phyloP scores from a whole-genome alignment of 1,139 yeast species.

The Groenewaldozyma sp. region DNA sequence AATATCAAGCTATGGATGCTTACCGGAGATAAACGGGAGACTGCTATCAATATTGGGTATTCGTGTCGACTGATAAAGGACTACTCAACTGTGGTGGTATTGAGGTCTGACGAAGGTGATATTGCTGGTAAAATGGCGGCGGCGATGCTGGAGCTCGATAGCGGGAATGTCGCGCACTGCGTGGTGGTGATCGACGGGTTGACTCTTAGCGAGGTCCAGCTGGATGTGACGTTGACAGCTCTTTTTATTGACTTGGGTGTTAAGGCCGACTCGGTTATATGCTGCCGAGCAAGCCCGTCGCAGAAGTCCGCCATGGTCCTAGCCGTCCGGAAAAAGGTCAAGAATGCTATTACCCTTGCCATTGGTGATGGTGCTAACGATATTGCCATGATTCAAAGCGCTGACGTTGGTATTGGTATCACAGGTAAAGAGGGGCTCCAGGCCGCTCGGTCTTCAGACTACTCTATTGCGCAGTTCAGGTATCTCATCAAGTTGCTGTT shows the following conservation, averaged over 20 bases:
- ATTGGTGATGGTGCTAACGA: slow-evolving; percentile 99
- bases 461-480: slow-evolving; percentile 90
- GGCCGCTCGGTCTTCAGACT: slow-evolving; percentile 93
- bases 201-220: slow-evolving; percentile 63
- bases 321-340: slow-evolving; percentile 58
- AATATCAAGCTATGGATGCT: slow-evolving; percentile 96
- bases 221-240: slow-evolving; percentile 59
- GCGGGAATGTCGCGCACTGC: slow-evolving; percentile 71
- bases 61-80: slow-evolving; percentile 90
- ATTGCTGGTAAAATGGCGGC: slow-evolving; percentile 45
- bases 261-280: slow-evolving; percentile 80
- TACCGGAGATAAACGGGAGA: slow-evolving; percentile 95
- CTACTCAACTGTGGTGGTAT: slow-evolving; percentile 76
- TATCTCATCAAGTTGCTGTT: slow-evolving; percentile 69
- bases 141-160: slow-evolving; percentile 52
- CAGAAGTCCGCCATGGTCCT: slow-evolving; percentile 89
- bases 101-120: slow-evolving; percentile 47
- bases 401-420: slow-evolving; percentile 95
- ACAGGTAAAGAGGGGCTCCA: slow-evolving; percentile 96
- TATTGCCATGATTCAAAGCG: slow-evolving; percentile 98
- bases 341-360: slow-evolving; percentile 72
- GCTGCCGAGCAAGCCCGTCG: slow-evolving; percentile 95
- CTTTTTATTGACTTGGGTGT: slow-evolving; percentile 78
- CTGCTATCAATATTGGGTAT: slow-evolving; percentile 94
- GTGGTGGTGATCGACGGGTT: slow-evolving; percentile 92